Evolutionary conservation across 108 stramenopile species (phyloP).

Genomic region (Fistulifera solaris): DNA sequence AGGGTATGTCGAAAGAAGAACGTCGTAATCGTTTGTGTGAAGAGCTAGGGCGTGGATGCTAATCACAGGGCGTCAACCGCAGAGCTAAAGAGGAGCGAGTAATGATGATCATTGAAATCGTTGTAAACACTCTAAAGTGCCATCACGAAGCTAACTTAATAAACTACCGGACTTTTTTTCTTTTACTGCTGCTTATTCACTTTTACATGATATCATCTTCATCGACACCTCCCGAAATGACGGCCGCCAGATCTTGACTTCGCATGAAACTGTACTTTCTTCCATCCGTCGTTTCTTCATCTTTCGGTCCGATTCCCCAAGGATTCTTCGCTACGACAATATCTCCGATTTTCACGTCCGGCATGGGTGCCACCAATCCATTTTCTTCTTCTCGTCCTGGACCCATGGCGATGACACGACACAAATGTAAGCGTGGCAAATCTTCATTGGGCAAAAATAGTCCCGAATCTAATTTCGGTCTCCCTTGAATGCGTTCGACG

Average conservation of each 20-base stretch:
- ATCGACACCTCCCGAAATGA: constrained; percentile 47
- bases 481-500: constrained; percentile 76
- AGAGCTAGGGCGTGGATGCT: constrained; percentile 78
- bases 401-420: constrained; percentile 64
- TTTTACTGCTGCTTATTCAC: constrained; percentile 1
- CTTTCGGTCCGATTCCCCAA: constrained; percentile 90
- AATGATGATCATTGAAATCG: constrained; percentile 5
- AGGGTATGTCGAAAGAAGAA: constrained; percentile 54
- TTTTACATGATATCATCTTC: background rate
- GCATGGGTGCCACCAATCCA: constrained; percentile 65
- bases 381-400: constrained; percentile 82
- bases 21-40: constrained; percentile 68
- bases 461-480: constrained; percentile 46
- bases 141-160: background rate
- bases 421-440: constrained; percentile 74
- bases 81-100: constrained; percentile 19
- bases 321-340: constrained; percentile 81
- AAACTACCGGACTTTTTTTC: background rate
- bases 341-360: constrained; percentile 67
- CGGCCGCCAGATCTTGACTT: constrained; percentile 70
- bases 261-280: constrained; percentile 80
- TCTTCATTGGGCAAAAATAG: constrained; percentile 76
- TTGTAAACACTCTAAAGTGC: background rate
- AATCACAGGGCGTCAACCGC: no score
- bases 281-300: constrained; percentile 81